phyloP scores from a whole-genome alignment of 208 protist species.

The Angomonas ambiguus region DNA sequence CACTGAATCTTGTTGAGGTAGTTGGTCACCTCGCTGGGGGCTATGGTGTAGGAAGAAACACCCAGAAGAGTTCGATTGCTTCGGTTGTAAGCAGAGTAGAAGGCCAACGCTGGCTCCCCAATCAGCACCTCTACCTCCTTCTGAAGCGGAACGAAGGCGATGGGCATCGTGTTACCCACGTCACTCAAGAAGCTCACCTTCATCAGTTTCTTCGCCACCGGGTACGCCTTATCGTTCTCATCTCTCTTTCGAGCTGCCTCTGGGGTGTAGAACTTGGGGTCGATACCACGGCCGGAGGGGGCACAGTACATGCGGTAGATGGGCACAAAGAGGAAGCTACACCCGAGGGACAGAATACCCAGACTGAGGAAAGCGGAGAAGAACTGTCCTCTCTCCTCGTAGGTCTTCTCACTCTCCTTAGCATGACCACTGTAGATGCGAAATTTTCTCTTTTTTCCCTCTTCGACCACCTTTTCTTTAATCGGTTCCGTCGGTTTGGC shows the following conservation, averaged over 20 bases:
- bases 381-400: constrained; percentile 80
- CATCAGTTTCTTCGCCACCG: constrained; percentile 72
- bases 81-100: constrained; percentile 89
- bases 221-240: constrained; percentile 66
- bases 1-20: constrained; percentile 98
- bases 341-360: constrained; percentile 75
- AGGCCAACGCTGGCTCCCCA: constrained; percentile 85
- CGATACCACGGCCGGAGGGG: constrained; percentile 63
- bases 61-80: constrained; percentile 83
- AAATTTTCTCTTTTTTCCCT: constrained; percentile 32
- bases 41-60: constrained; percentile 90
- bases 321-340: constrained; percentile 86
- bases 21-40: constrained; percentile 83
- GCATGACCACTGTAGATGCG: constrained; percentile 65
- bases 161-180: constrained; percentile 87
- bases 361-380: constrained; percentile 79
- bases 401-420: constrained; percentile 37
- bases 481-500: background rate
- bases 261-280: constrained; percentile 84
- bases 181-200: constrained; percentile 83
- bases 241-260: constrained; percentile 58
- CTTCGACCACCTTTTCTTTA: background rate
- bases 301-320: constrained; percentile 89
- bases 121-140: constrained; percentile 86
- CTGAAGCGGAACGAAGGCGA: constrained; percentile 89